phyloP scores from a whole-genome alignment of 139 green algal genomes.

The Cymbomonas tetramitiformis region DNA sequence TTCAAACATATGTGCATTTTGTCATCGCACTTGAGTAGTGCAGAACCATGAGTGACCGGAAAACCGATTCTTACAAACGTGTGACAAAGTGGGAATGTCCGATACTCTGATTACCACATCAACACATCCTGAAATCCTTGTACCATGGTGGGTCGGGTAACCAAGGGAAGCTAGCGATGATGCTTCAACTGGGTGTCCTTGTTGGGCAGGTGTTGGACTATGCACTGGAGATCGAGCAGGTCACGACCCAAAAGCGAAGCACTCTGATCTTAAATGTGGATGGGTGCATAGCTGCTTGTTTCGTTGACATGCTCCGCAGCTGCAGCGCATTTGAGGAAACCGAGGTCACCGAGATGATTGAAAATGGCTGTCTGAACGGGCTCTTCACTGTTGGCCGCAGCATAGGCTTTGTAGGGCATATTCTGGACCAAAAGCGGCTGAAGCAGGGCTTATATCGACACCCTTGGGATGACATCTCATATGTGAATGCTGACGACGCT shows the following conservation, averaged over 20 bases:
- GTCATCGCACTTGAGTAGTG: too few relatives aligned
- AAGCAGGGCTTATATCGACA: conserved; percentile 79
- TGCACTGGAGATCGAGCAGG: conserved; percentile 66
- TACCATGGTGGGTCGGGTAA: too few relatives aligned
- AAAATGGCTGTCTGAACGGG: conserved; percentile 79
- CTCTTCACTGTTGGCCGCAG: conserved; percentile 79
- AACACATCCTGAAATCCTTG: too few relatives aligned
- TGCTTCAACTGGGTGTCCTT: too few relatives aligned
- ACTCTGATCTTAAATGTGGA: conserved; percentile 82
- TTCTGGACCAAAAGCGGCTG: conserved; percentile 82
- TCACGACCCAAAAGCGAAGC: conserved; percentile 75
- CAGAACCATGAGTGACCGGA: too few relatives aligned
- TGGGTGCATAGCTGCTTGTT: conserved; percentile 78
- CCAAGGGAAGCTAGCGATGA: too few relatives aligned
- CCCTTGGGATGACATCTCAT: conserved; percentile 42
- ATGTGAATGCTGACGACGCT: too few relatives aligned
- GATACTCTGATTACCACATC: too few relatives aligned
- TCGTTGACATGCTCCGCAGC: conserved; percentile 73
- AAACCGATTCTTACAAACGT: too few relatives aligned
- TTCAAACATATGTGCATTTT: too few relatives aligned
- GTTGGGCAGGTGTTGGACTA: conserved; percentile 86
- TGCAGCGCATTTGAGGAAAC: conserved; percentile 36
- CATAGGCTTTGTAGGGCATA: conserved; percentile 86
- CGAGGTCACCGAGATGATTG: conserved; percentile 61
- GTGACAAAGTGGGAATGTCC: too few relatives aligned